Evolutionary conservation across 345 rosid genomes (phyloP).

Genomic region (Alliaria petiolata): DNA sequence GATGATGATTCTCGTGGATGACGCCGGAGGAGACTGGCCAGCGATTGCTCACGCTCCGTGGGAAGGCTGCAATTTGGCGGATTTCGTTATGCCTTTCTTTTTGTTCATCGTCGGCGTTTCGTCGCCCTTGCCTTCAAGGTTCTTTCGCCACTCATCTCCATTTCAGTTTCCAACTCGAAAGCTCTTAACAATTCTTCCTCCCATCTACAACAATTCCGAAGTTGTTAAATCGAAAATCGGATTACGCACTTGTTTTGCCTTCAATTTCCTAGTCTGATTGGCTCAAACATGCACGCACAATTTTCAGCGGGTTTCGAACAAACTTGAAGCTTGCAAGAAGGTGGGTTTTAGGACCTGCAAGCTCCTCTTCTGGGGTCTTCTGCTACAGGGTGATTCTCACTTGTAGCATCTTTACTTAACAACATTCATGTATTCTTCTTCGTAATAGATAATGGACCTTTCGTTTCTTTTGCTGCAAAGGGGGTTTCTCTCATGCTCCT

Average conservation of each 20-base stretch:
- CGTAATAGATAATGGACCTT: not conserved
- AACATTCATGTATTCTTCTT: too few relatives aligned
- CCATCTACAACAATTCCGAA: too few relatives aligned
- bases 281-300: not conserved
- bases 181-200: not conserved
- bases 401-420: too few relatives aligned
- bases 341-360: slow-evolving; percentile 62
- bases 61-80: slow-evolving; percentile 91
- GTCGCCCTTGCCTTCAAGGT: slow-evolving; percentile 87
- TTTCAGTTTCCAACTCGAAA: not conserved
- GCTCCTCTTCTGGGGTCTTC: slow-evolving; percentile 87
- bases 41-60: slow-evolving; percentile 80
- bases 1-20: slow-evolving; percentile 91
- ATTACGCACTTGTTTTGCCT: not conserved
- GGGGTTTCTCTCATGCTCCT: slow-evolving; percentile 91
- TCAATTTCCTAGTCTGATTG: not conserved
- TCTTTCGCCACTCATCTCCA: not conserved
- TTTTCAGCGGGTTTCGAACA: slow-evolving; percentile 47
- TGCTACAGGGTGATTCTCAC: slow-evolving; percentile 85
- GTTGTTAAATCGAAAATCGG: too few relatives aligned
- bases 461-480: slow-evolving; percentile 33
- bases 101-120: slow-evolving; percentile 85
- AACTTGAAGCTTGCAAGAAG: slow-evolving; percentile 48
- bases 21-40: slow-evolving; percentile 94
- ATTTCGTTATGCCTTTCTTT: slow-evolving; percentile 96